Evolutionary conservation across 78 protist genomes (phyloP), one percentile per base, ranked within the genome.

Genomic region (Dictyostelium purpureum): DNA sequence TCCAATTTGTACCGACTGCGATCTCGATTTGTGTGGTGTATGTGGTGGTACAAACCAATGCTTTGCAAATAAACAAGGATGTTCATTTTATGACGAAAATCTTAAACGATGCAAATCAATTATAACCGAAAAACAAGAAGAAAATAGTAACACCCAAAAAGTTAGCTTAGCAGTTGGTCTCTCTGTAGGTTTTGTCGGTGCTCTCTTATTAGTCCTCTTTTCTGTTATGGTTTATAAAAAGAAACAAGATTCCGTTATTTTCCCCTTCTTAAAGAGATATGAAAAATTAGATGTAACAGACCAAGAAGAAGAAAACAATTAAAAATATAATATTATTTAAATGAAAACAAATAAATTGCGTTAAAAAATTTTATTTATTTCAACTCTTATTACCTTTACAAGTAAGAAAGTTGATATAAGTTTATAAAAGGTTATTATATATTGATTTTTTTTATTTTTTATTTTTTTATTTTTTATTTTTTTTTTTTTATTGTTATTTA

Each of bases 1-100:
- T 21, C 4, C 21, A 18, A 26, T 35, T 51, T 75, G 81, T 52
- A 63, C n/a, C 4, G 81, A 40, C 10, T n/a, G 43, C 1, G 7
- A 5, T n/a, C 56, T 71, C 24, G 90, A 83, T 43, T 0, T 26
- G 11, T 83, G 92, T 45, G 80, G 82, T 0, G 82, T 85, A 9
- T 85, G 92, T 45, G 80, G 80, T 47, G 92, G 92, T 1, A 28
- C 42, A 12, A 42, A 52, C 24, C 21, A 21, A 35, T 19, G 71
- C 33, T 35, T 63, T 12, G 16, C 71, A 2, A 63, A 63, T 63
- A 24, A 4, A 31, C 26, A 63, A 16, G 18, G 28, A 12, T 31
- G 43, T 63, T 16, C 35, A 4, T 4, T 12, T 63, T 38, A 38
- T 28, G 70, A 38, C 3, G 19, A 21, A 21, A 1, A 1, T 61